Base-by-base conservation (phyloP, 805 yeast species). In the Lachancea meyersii region DNA sequence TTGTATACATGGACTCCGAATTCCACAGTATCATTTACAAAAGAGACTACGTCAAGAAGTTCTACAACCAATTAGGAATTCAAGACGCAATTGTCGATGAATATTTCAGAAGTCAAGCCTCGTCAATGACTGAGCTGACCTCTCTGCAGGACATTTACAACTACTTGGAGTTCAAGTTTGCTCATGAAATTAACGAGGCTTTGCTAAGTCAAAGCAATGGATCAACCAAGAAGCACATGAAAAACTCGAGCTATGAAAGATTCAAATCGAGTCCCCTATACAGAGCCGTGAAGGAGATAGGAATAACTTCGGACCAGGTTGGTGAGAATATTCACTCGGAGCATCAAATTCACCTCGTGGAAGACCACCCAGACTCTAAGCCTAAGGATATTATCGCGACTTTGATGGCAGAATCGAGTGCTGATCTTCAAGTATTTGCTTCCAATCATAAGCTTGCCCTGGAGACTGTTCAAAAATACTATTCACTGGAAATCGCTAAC, bases 21-120 rank as follows among this genome's bases (percentile, higher is more conserved):
- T 93, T 79, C 61, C 96, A 88, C 60, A 81, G 95, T 14, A 67
- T 91, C 23, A 69, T 83, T 45, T 86, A 83, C 48, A 89, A 87
- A 67, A 77, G 82, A 58, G 70, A 72, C 38, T 73, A 77, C 37
- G 78, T 85, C 20, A 73, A 73, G 46, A 75, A 73, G 41, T 68
- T 85, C 42, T 75, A 76, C 36, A 67, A 73, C 18, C 64, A 75
- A 13, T 61, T 87, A 45, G 67, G 68, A n/a, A 60, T 74, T 9
- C 73, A 73, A 38, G 95, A 86, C 58, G 68, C 75, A 20, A 65
- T 77, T 17, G 71, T 73, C 40, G 75, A 72, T 26, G 82, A 77
- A 40, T 76, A 75, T 45, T 70, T 83, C 37, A 70, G 62, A 20
- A 61, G 68, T 14, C 79, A 87, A 20, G 69, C 82, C 4, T 54